phyloP scores from a whole-genome alignment of 2,329 filamentous ascomycete genomes.

The Hymenoscyphus salicellus region DNA sequence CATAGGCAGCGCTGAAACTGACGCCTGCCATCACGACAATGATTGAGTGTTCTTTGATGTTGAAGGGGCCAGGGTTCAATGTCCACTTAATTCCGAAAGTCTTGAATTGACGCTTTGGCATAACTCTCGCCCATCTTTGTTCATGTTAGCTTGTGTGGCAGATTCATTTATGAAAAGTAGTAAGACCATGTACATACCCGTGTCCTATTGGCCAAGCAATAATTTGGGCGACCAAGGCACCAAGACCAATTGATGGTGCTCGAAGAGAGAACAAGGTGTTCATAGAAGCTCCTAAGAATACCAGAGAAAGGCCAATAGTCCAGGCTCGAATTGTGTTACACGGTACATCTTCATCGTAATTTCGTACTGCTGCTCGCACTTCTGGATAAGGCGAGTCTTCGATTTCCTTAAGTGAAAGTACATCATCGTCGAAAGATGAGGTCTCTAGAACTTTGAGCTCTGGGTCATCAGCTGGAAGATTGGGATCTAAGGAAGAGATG shows the following conservation, averaged over 20 bases:
- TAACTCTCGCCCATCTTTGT: slow-evolving; percentile 47
- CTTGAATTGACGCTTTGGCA: slow-evolving; percentile 31
- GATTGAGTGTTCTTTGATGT: slow-evolving; percentile 66
- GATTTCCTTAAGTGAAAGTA: slow-evolving; percentile 29
- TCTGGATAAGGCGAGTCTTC: slow-evolving; percentile 31
- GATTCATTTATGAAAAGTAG: neutral
- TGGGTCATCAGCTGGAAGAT: slow-evolving; percentile 20
- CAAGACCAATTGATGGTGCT: slow-evolving; percentile 42
- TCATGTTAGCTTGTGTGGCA: neutral
- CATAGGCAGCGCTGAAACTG: slow-evolving; percentile 50
- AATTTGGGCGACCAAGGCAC: slow-evolving; percentile 30
- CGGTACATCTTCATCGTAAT: slow-evolving; percentile 62
- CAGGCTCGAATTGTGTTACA: slow-evolving; percentile 66
- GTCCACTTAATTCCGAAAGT: slow-evolving; percentile 54
- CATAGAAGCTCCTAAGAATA: slow-evolving; percentile 24
- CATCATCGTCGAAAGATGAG: slow-evolving; percentile 45
- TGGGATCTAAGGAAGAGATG: slow-evolving; percentile 17
- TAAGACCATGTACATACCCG: slow-evolving; percentile 28
- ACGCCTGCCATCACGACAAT: slow-evolving; percentile 56
- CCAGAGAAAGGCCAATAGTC: slow-evolving; percentile 53
- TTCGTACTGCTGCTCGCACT: slow-evolving; percentile 53
- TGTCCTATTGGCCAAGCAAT: slow-evolving; percentile 49
- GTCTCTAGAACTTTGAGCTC: slow-evolving; percentile 65
- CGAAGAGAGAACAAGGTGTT: slow-evolving; percentile 35
- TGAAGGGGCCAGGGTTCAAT: slow-evolving; percentile 67